A percentile compares a stretch with the other conserved stretches of the same genome.
Evolutionary conservation across 1,139 yeast genomes (phyloP).

Genomic region (Citeromyces siamensis): DNA sequence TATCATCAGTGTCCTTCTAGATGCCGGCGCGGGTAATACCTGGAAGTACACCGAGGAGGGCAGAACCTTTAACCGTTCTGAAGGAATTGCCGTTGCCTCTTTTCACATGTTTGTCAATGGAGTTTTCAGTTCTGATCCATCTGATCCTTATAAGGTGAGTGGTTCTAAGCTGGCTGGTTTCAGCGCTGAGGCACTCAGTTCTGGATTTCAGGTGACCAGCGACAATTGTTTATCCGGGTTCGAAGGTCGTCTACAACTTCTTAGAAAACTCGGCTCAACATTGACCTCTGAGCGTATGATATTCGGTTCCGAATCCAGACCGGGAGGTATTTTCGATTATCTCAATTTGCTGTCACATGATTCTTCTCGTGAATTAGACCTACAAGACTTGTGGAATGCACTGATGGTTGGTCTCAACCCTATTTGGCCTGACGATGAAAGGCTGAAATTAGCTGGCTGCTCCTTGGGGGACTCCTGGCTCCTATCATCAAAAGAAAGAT

Average conservation of each 20-base stretch:
- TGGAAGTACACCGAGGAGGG: constrained; percentile 32
- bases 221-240: constrained; percentile 36
- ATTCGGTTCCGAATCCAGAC: constrained; percentile 35
- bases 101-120: constrained; percentile 40
- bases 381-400: constrained; percentile 35
- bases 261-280: constrained; percentile 32
- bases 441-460: constrained; percentile 32
- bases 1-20: constrained; percentile 42
- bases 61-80: constrained; percentile 28
- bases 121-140: constrained; percentile 21
- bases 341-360: constrained; percentile 14
- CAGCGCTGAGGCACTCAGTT: constrained; percentile 15
- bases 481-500: no score
- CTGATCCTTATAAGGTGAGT: constrained; percentile 27
- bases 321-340: constrained; percentile 41
- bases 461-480: constrained; percentile 51
- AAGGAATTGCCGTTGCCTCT: constrained; percentile 49
- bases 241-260: constrained; percentile 33
- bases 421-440: constrained; percentile 46
- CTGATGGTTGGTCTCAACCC: constrained; percentile 37
- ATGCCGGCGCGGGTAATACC: constrained; percentile 49
- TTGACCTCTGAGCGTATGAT: constrained; percentile 21
- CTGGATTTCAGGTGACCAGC: constrained; percentile 30
- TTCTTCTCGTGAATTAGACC: constrained; percentile 19
- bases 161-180: constrained; percentile 24